Evolutionary conservation across 768 basidiomycete genomes (phyloP).

Genomic region (Mrakia hoshinonis): DNA sequence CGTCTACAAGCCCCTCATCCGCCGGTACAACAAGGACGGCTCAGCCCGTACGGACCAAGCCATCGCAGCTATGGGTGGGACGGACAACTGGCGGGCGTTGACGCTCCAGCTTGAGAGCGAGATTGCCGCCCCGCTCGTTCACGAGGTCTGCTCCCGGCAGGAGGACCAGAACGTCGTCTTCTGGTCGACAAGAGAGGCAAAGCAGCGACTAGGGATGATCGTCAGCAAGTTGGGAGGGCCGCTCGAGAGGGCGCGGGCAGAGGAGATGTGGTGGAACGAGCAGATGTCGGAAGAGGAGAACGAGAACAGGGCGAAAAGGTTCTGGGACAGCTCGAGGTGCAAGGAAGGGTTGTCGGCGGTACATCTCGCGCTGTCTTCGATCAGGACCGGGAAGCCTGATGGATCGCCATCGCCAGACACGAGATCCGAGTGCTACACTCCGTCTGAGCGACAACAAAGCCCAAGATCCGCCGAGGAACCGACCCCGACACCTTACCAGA

Average conservation of each 20-base stretch:
- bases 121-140: slow-evolving; percentile 54
- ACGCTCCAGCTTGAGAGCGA: slow-evolving; percentile 67
- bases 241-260: slow-evolving; percentile 56
- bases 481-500: not conserved
- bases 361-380: slow-evolving; percentile 48
- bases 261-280: slow-evolving; percentile 50
- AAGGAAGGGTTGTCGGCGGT: slow-evolving; percentile 50
- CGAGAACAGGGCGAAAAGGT: slow-evolving; percentile 38
- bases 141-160: slow-evolving; percentile 43
- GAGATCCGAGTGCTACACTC: not conserved
- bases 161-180: slow-evolving; percentile 48
- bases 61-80: slow-evolving; percentile 28
- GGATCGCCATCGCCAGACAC: slow-evolving; percentile 39
- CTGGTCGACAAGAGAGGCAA: slow-evolving; percentile 73
- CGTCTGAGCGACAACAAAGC: not conserved
- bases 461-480: not conserved
- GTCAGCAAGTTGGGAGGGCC: slow-evolving; percentile 70
- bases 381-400: slow-evolving; percentile 44
- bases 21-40: slow-evolving; percentile 27
- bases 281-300: slow-evolving; percentile 39
- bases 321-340: slow-evolving; percentile 61
- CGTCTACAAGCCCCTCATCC: slow-evolving; percentile 51
- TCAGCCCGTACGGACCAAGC: not conserved
- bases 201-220: slow-evolving; percentile 63
- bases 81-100: slow-evolving; percentile 61